A percentile compares a stretch with the other conserved stretches of the same genome.
phyloP scores from a whole-genome alignment of 345 rosid genomes.

The Pistacia integerrima region DNA sequence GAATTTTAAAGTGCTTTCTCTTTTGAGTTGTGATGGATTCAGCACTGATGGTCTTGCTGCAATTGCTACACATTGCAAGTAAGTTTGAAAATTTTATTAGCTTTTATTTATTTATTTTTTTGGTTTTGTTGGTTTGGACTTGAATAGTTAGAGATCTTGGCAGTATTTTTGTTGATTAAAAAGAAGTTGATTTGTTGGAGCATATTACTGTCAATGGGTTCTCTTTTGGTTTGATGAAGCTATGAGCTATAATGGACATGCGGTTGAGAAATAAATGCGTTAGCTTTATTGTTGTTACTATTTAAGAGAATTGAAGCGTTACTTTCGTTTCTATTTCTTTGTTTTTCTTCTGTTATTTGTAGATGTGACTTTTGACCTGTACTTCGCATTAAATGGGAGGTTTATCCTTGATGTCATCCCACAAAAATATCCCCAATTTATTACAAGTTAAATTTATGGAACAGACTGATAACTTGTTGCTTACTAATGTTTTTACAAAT shows the following conservation, averaged over 20 bases:
- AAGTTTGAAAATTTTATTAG: background rate
- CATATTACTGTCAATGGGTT: slow-evolving; percentile 11
- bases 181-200: background rate
- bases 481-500: background rate
- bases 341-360: background rate
- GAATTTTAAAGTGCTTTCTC: slow-evolving; percentile 53
- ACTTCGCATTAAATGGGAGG: slow-evolving; percentile 30
- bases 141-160: slow-evolving; percentile 1
- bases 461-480: background rate
- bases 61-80: slow-evolving; percentile 70
- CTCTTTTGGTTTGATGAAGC: background rate
- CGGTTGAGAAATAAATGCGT: slow-evolving; percentile 9
- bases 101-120: background rate
- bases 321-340: background rate
- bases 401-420: slow-evolving; percentile 36
- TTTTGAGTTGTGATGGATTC: slow-evolving; percentile 71
- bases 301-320: slow-evolving; percentile 15
- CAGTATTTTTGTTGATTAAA: background rate
- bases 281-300: background rate
- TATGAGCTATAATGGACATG: background rate
- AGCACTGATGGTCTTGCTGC: slow-evolving; percentile 60
- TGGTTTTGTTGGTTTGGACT: background rate
- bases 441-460: background rate
- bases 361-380: slow-evolving; percentile 39
- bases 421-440: slow-evolving; percentile 18